Evolutionary conservation across 768 basidiomycete species (phyloP), one percentile per base, ranked within the genome.

Genomic region (Chlorophyllum brunneum): DNA sequence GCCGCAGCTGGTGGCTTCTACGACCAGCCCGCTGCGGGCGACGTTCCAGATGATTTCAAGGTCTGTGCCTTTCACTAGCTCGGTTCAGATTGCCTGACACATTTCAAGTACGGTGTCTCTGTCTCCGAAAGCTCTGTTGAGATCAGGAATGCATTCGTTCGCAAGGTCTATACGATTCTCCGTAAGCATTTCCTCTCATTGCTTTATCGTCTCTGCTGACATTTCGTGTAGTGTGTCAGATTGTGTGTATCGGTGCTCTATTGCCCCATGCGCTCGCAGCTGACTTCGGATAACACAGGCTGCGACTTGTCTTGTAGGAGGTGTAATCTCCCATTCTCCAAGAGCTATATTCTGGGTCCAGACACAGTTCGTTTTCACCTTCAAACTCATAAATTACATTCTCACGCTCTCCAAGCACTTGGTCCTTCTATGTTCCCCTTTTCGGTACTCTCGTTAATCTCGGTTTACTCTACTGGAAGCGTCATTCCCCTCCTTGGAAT

Each of bases 1-100:
- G 65, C 54, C 37, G 66, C 72, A 15, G 66, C 66, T 15, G 74
- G 76, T 24, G 83, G 71, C n/a, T 76, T 83, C 58, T 88, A 79
- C 58, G 81, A 93, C 69, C 89, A 93, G 59, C 85, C 91, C 4
- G 74, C 70, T 23, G 72, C 70, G 29, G 89, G 80, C 41, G 92
- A 93, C 58, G 62, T 93, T 41, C 92, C 91, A 0, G 94, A 95
- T 61, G 95, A 97, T 67, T 97, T 97, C 81, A 92, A 95, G 80
- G 90, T 90, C 54, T 20, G 70, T 22, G 11, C 36, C 13, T 43
- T 22, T 22, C 29, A 16, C 23, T 22, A 16, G 37, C 31, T 42
- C 22, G 23, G 31, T 29, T 41, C 43, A 13, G 33, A 34, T 31
- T 42, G 26, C 36, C 23, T 27, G 52, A 51, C 26, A n/a, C n/a